Percentiles rank a stretch among this genome's conserved stretches.
Conservation (phyloP, 305 asterid species). For the Withania somnifera region DNA sequence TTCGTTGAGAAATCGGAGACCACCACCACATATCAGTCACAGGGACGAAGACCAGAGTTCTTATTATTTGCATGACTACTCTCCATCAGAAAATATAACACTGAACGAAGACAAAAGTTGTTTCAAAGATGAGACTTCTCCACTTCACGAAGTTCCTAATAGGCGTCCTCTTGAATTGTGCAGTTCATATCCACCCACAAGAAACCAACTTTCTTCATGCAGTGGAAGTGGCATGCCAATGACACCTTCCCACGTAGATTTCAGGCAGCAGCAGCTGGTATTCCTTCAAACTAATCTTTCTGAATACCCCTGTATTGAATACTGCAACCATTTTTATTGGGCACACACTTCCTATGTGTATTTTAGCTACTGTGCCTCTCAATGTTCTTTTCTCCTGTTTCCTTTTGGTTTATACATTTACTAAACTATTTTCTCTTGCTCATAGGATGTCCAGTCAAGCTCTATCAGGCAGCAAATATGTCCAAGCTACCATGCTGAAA, state of each 20-base stretch:
- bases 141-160: constrained; percentile 20
- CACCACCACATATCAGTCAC: constrained; percentile 24
- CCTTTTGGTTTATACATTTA: background rate
- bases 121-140: constrained; percentile 28
- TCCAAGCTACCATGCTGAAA: constrained; percentile 22
- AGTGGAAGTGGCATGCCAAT: constrained; percentile 22
- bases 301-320: background rate
- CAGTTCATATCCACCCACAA: constrained; percentile 27
- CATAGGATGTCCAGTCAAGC: constrained; percentile 35
- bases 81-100: constrained; percentile 24
- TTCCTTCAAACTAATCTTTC: background rate
- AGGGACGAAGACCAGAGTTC: constrained; percentile 50
- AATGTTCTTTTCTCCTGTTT: background rate
- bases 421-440: background rate
- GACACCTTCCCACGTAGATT: constrained; percentile 25
- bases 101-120: constrained; percentile 23
- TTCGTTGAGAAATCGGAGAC: constrained; percentile 25
- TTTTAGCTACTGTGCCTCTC: constrained; percentile 1
- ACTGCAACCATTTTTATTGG: background rate
- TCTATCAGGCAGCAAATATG: constrained; percentile 25
- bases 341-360: background rate
- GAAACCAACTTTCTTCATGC: constrained; percentile 26
- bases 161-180: constrained; percentile 24
- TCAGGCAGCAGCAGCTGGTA: constrained; percentile 29
- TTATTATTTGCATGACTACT: constrained; percentile 33